Evolutionary conservation across 371 early-diverging fungal genomes (phyloP).

Genomic region (Choanephora cucurbitarum): DNA sequence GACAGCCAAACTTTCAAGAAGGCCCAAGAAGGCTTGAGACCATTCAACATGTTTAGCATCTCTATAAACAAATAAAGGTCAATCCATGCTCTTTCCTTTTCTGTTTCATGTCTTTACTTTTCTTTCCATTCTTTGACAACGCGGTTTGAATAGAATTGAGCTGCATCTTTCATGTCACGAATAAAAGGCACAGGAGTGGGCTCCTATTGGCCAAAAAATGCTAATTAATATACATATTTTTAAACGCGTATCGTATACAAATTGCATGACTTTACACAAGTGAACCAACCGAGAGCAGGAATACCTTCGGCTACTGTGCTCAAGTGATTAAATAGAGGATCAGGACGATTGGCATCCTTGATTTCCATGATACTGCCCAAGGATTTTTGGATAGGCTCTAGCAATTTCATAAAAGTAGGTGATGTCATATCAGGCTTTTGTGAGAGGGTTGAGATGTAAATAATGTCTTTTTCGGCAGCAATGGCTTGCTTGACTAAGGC

Average conservation of each 20-base stretch:
- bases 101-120: too few relatives aligned
- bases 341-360: conserved; percentile 77
- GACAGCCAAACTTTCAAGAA: conserved; percentile 73
- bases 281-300: conserved; percentile 92
- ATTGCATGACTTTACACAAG: conserved; percentile 55
- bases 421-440: conserved; percentile 78
- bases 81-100: conserved; percentile 2
- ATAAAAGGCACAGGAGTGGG: conserved; percentile 88
- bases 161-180: conserved; percentile 87
- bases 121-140: conserved; percentile 90
- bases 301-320: conserved; percentile 88
- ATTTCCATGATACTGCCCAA: conserved; percentile 66
- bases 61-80: conserved; percentile 50
- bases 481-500: conserved; percentile 58
- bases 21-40: conserved; percentile 67
- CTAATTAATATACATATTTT: neutral
- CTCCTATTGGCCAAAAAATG: conserved; percentile 52
- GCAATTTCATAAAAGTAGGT: conserved; percentile 56
- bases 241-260: too few relatives aligned
- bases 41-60: conserved; percentile 84
- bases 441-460: conserved; percentile 69
- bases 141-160: conserved; percentile 91
- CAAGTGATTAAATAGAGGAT: conserved; percentile 78
- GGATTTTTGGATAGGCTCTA: conserved; percentile 75
- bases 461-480: conserved; percentile 71